A percentile compares a stretch with the other conserved stretches of the same genome.
Conservation (phyloP, 1,139 yeast genomes). For the Meyerozyma elateridarum region DNA sequence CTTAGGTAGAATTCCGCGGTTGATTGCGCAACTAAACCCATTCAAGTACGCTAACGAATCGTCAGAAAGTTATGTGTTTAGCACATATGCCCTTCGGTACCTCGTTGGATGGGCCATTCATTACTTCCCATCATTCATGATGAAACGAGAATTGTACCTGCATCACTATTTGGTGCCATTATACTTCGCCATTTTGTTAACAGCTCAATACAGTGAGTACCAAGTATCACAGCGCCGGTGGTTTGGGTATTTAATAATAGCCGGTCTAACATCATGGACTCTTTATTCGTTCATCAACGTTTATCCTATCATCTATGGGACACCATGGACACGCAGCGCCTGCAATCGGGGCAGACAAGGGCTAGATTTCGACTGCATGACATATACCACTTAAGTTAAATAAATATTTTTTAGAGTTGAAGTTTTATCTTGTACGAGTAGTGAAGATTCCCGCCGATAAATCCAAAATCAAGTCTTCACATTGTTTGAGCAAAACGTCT, state of each 20-base stretch:
- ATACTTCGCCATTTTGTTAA: constrained; percentile 29
- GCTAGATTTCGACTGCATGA: constrained; percentile 35
- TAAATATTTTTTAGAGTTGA: background rate
- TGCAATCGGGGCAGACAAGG: constrained; percentile 26
- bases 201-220: constrained; percentile 29
- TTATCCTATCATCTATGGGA: constrained; percentile 33
- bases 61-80: constrained; percentile 14
- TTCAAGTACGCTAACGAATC: constrained; percentile 19
- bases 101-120: constrained; percentile 34
- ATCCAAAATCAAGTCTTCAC: constrained; percentile 64
- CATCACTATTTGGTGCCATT: constrained; percentile 40
- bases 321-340: constrained; percentile 24
- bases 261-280: constrained; percentile 12
- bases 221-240: constrained; percentile 19
- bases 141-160: constrained; percentile 30
- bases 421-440: constrained; percentile 16
- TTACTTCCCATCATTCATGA: constrained; percentile 30
- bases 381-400: constrained; percentile 4
- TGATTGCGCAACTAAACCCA: constrained; percentile 30
- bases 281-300: constrained; percentile 18
- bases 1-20: constrained; percentile 16
- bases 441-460: constrained; percentile 54
- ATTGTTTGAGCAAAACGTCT: constrained; percentile 57
- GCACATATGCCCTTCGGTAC: constrained; percentile 22
- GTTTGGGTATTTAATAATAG: constrained; percentile 17